phyloP scores from a whole-genome alignment of 1,284 basidiomycete genomes.

The Tilletia walkeri region DNA sequence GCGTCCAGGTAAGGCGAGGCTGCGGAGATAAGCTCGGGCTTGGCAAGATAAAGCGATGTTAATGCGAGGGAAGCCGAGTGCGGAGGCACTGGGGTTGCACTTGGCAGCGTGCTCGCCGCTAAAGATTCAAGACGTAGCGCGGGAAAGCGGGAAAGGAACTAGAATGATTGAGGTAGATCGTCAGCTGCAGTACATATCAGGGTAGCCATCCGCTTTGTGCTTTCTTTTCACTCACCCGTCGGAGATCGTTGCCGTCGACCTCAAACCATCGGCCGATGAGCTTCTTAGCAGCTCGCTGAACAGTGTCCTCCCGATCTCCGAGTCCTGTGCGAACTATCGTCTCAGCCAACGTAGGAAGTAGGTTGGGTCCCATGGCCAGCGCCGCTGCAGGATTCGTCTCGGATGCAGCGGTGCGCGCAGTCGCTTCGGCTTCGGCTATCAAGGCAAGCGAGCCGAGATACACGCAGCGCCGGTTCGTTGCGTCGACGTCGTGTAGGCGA shows the following conservation, averaged over 20 bases:
- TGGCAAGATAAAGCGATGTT: background rate
- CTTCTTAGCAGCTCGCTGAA: slow-evolving; percentile 74
- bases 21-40: background rate
- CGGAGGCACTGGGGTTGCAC: slow-evolving; percentile 6
- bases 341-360: slow-evolving; percentile 18
- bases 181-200: background rate
- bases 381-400: background rate
- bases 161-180: slow-evolving; percentile 60
- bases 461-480: slow-evolving; percentile 75
- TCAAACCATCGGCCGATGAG: slow-evolving; percentile 49
- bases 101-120: slow-evolving; percentile 3
- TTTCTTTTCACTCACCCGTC: slow-evolving; percentile 19
- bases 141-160: slow-evolving; percentile 17
- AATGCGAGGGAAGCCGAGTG: slow-evolving; percentile 6
- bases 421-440: slow-evolving; percentile 3
- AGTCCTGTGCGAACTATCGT: slow-evolving; percentile 65
- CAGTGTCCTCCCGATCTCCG: slow-evolving; percentile 80
- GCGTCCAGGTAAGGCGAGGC: slow-evolving; percentile 11
- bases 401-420: background rate
- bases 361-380: slow-evolving; percentile 14
- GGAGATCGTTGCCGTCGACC: slow-evolving; percentile 37
- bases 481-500: slow-evolving; percentile 81
- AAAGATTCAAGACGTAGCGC: background rate
- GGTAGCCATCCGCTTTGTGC: background rate
- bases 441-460: slow-evolving; percentile 62